These are phyloP conservation scores for Ascochyta viciae-villosae DNA, from an alignment of 2,329 filamentous ascomycete species.

Conservation along the genomic window DNA sequence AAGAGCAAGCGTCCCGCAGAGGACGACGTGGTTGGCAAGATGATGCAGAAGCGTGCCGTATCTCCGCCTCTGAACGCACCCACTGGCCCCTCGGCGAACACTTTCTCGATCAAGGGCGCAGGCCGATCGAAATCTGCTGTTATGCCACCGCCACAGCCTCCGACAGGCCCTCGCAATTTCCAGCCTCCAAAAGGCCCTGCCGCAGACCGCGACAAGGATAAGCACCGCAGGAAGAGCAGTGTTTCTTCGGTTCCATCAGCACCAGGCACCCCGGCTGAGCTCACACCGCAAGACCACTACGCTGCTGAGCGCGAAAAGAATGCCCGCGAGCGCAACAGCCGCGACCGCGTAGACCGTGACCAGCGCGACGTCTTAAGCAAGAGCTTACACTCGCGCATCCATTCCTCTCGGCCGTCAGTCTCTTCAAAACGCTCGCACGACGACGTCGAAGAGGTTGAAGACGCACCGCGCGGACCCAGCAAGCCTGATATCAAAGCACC, in stretches of 20 bases:
- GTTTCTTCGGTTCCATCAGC: slow-evolving; percentile 17
- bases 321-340: slow-evolving; percentile 39
- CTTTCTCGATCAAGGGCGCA: slow-evolving; percentile 54
- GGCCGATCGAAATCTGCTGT: slow-evolving; percentile 28
- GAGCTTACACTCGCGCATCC: slow-evolving; percentile 28
- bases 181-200: slow-evolving; percentile 49
- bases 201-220: slow-evolving; percentile 40
- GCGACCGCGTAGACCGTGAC: slow-evolving; percentile 36
- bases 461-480: slow-evolving; percentile 1
- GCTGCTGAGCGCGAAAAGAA: slow-evolving; percentile 69
- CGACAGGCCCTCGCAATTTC: slow-evolving; percentile 45
- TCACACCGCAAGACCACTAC: slow-evolving; percentile 61
- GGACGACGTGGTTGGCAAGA: slow-evolving; percentile 33
- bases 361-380: slow-evolving; percentile 18
- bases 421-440: slow-evolving; percentile 40
- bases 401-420: slow-evolving; percentile 25
- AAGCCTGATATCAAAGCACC: slow-evolving; percentile 30
- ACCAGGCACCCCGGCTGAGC: slow-evolving; percentile 26
- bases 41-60: slow-evolving; percentile 37
- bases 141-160: slow-evolving; percentile 46
- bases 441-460: slow-evolving; percentile 25
- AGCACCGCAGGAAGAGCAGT: slow-evolving; percentile 29
- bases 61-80: slow-evolving; percentile 46
- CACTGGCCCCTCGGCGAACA: slow-evolving; percentile 50
- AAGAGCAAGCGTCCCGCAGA: slow-evolving; percentile 8